Evolutionary conservation across 345 rosid genomes (phyloP), one percentile per base, ranked within the genome.

Genomic region (Camelina sativa): DNA sequence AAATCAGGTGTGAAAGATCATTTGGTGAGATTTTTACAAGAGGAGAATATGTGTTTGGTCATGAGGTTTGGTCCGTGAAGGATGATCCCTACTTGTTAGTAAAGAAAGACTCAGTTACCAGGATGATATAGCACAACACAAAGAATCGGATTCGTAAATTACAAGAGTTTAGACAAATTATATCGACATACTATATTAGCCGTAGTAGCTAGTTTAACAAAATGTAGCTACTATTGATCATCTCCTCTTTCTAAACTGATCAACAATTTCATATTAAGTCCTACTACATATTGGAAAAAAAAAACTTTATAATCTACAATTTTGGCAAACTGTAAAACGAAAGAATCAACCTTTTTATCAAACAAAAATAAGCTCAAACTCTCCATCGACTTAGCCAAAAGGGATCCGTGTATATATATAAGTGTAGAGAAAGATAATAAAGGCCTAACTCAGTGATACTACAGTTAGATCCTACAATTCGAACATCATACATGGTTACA

Each of bases 181-280:
- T 7, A 38, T 3, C 5, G 37, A 12, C 6, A 53, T 6, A 55
- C 53, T 28, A 4, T 43, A 13, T 40, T 22, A 40, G 5, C 34
- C 17, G 7, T 52, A 51, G 11, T 19, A 38, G 11, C 35, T 62
- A 62, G 12, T 43, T 23, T 12, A 11, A 43, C 67, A 23, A 23
- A 53, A 16, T 41, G 46, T 41, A 6, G 2, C 46, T 41, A 1
- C 20, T 19, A 51, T 23, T 25, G 28, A 25, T 7, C 3, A 17
- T 55, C 54, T 55, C 53, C 52, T 5, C 3, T 54, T 15, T 16
- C 30, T 12, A 54, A 25, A 16, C 73, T 55, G 63, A 13, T 54
- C 51, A 67, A 53, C 7, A 5, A 38, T 16, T 54, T 40, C 25
- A 58, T 34, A 4, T 16, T 54, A 66, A 2, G n/a, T 47, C 32